A percentile compares a stretch with the other conserved stretches of the same genome.
phyloP scores from a whole-genome alignment of 2,329 filamentous ascomycete genomes.

The Penicillium sp. region DNA sequence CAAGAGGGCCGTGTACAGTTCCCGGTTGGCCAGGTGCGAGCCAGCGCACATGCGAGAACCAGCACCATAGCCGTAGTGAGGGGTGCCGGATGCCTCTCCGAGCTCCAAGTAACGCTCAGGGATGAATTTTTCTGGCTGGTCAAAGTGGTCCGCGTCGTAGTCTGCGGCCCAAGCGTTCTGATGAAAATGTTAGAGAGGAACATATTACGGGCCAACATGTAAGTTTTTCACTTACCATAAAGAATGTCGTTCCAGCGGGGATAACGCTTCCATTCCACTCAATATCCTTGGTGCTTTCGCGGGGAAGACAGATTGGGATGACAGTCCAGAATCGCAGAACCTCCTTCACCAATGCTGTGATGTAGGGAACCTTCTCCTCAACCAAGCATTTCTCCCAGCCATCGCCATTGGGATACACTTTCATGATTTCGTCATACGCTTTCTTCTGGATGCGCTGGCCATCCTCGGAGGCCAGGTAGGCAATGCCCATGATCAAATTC shows the following conservation, averaged over 20 bases:
- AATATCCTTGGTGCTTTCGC: constrained; percentile 72
- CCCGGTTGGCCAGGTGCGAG: constrained; percentile 63
- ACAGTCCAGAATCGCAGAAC: constrained; percentile 77
- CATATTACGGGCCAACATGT: background rate
- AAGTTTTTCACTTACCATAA: constrained; percentile 59
- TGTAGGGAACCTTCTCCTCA: constrained; percentile 75
- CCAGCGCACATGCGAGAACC: constrained; percentile 66
- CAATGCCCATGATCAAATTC: constrained; percentile 78
- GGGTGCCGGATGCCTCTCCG: constrained; percentile 54
- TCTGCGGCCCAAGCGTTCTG: constrained; percentile 73
- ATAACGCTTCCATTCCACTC: constrained; percentile 67
- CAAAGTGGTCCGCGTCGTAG: constrained; percentile 70
- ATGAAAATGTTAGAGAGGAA: background rate
- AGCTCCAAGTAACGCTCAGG: constrained; percentile 69
- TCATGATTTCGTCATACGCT: constrained; percentile 69
- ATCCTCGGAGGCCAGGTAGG: constrained; percentile 67
- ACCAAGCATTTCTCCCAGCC: constrained; percentile 73
- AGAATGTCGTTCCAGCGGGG: constrained; percentile 75
- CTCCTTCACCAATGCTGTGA: constrained; percentile 78
- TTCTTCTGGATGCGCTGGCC: constrained; percentile 71
- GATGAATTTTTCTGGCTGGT: constrained; percentile 62
- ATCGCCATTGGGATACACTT: constrained; percentile 70
- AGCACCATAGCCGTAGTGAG: constrained; percentile 64
- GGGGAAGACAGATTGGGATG: constrained; percentile 74
- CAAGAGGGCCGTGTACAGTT: constrained; percentile 63